Percentiles rank a stretch among this genome's conserved stretches.
phyloP scores from a whole-genome alignment of 495 filamentous ascomycete genomes.

The Aspergillus funiculosus region DNA sequence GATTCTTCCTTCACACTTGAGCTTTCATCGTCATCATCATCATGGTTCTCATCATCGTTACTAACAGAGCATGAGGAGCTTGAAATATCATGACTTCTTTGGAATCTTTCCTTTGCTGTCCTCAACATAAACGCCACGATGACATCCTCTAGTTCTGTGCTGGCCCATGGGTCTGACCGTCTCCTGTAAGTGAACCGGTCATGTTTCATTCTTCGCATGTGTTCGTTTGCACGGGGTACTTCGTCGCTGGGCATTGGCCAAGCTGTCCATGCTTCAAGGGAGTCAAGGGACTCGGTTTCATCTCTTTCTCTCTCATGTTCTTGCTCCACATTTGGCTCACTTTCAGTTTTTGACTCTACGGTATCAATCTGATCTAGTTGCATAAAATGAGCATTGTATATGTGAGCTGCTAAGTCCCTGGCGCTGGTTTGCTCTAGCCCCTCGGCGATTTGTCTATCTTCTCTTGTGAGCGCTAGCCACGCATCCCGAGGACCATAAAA shows the following conservation, averaged over 20 bases:
- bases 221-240: constrained; percentile 54
- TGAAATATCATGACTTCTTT: too few species aligned
- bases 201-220: constrained; percentile 36
- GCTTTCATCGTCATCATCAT: too few species aligned
- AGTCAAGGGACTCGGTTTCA: constrained; percentile 23
- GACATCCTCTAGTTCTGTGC: constrained; percentile 58
- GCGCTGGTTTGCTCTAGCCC: constrained; percentile 52
- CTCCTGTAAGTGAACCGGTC: constrained; percentile 44
- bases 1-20: too few species aligned
- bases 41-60: background rate
- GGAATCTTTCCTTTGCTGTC: constrained; percentile 59
- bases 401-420: constrained; percentile 63
- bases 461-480: constrained; percentile 53
- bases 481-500: constrained; percentile 50
- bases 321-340: background rate
- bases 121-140: constrained; percentile 57
- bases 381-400: constrained; percentile 67
- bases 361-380: constrained; percentile 39
- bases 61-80: too few species aligned
- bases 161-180: constrained; percentile 40
- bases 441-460: constrained; percentile 53
- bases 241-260: constrained; percentile 62
- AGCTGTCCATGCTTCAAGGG: constrained; percentile 61
- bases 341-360: constrained; percentile 23
- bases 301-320: constrained; percentile 23